Conservation (phyloP, 805 yeast species). For the Kregervanrija delftensis region DNA sequence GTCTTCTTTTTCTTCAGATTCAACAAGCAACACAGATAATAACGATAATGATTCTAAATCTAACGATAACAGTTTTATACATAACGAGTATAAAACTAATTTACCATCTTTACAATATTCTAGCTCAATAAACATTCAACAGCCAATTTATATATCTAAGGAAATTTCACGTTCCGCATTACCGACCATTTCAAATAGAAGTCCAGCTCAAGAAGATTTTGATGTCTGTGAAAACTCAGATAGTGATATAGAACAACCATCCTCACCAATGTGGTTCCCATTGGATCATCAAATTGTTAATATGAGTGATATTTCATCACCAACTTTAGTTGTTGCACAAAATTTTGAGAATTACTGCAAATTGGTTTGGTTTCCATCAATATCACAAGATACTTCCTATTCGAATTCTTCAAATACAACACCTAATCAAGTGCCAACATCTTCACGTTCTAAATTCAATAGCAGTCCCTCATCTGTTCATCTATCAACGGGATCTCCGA, state of each 20-base stretch:
- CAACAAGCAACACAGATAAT: too few species aligned
- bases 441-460: background rate
- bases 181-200: constrained; percentile 2
- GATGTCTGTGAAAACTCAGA: background rate
- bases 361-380: constrained; percentile 23
- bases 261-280: constrained; percentile 26
- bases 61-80: too few species aligned
- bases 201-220: background rate
- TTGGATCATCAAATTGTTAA: constrained; percentile 24
- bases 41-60: too few species aligned
- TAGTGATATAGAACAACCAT: constrained; percentile 2
- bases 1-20: too few species aligned
- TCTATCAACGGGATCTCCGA: constrained; percentile 1
- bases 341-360: constrained; percentile 34
- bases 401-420: background rate
- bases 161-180: constrained; percentile 3
- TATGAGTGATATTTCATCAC: constrained; percentile 28
- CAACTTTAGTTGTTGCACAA: constrained; percentile 30
- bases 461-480: too few species aligned
- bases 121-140: too few species aligned
- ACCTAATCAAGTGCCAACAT: constrained; percentile 1
- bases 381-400: background rate
- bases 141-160: constrained; percentile 5
- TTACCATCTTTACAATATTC: too few species aligned
- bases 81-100: too few species aligned